A percentile compares a stretch with the other conserved stretches of the same genome.
Conservation (phyloP, 768 basidiomycete species). For the Suillus spraguei region DNA sequence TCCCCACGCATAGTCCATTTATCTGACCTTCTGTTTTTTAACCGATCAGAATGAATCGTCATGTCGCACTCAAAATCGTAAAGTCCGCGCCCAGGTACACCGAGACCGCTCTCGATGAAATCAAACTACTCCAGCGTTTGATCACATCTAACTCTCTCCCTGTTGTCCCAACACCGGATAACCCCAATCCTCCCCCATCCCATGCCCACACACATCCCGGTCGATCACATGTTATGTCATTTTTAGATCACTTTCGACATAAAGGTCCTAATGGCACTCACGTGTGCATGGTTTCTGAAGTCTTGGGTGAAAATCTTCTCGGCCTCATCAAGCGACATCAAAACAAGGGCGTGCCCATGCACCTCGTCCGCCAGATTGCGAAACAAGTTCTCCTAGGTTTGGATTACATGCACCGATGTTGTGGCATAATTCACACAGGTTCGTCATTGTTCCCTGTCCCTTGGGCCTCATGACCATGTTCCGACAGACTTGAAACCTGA, state of each 20-base stretch:
- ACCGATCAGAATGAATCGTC: conserved; percentile 77
- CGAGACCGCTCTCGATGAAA: conserved; percentile 98
- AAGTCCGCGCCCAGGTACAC: conserved; percentile 97
- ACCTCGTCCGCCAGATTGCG: conserved; percentile 91
- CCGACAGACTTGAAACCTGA: conserved; percentile 89
- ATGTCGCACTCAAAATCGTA: conserved; percentile 99
- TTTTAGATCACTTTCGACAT: conserved; percentile 97
- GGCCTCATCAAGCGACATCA: conserved; percentile 98
- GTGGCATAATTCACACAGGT: conserved; percentile 96
- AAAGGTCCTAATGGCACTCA: conserved; percentile 96
- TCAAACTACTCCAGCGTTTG: conserved; percentile 94
- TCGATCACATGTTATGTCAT: conserved; percentile 92
- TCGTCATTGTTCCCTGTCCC: conserved; percentile 21
- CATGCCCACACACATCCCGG: conserved; percentile 82
- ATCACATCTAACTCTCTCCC: conserved; percentile 79
- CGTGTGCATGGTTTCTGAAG: conserved; percentile 99
- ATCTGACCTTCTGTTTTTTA: conserved; percentile 20
- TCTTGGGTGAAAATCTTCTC: conserved; percentile 94
- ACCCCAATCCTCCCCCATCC: conserved; percentile 50
- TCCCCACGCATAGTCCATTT: conserved; percentile 7
- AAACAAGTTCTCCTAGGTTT: conserved; percentile 95
- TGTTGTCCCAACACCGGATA: conserved; percentile 45
- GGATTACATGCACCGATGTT: conserved; percentile 97
- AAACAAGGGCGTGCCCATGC: conserved; percentile 96
- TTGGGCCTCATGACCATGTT: conserved; percentile 15